Evolutionary conservation across 2,329 filamentous ascomycete genomes (phyloP).

Genomic region (Stachybotrys chartarum): DNA sequence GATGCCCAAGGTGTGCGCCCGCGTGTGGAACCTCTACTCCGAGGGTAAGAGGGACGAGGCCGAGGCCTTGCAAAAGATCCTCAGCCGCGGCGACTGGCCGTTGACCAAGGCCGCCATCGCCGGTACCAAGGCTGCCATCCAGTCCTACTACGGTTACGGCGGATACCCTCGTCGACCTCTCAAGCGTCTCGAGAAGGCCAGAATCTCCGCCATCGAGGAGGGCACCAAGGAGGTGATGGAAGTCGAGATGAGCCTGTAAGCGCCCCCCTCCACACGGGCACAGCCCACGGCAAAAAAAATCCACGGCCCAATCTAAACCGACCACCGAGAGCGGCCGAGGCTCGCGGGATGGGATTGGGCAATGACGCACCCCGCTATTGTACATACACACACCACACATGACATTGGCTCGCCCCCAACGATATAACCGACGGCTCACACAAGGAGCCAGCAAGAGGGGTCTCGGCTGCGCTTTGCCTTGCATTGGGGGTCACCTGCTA

Average conservation of each 20-base stretch:
- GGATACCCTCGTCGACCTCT: constrained; percentile 68
- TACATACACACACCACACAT: too few species aligned
- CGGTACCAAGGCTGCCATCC: constrained; percentile 78
- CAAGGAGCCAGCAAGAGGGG: too few species aligned
- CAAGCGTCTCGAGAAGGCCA: constrained; percentile 54
- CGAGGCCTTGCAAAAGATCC: constrained; percentile 65
- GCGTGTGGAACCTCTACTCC: constrained; percentile 69
- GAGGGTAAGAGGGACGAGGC: constrained; percentile 71
- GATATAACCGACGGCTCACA: too few species aligned
- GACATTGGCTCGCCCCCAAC: too few species aligned
- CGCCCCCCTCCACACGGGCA: neutral
- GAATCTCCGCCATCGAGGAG: constrained; percentile 43
- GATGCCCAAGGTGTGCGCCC: constrained; percentile 73
- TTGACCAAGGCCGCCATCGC: constrained; percentile 77
- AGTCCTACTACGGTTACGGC: constrained; percentile 76
- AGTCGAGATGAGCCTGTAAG: constrained; percentile 47
- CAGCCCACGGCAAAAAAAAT: neutral
- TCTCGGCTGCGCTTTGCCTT: too few species aligned
- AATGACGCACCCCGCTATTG: neutral
- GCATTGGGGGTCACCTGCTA: too few species aligned
- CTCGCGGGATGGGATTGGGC: neutral
- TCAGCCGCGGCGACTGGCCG: constrained; percentile 75
- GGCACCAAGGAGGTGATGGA: constrained; percentile 59
- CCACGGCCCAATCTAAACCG: too few species aligned
- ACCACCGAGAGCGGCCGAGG: neutral